Evolutionary conservation across 129 eudicot genomes (phyloP).

Genomic region (Helianthus tuberosus): DNA sequence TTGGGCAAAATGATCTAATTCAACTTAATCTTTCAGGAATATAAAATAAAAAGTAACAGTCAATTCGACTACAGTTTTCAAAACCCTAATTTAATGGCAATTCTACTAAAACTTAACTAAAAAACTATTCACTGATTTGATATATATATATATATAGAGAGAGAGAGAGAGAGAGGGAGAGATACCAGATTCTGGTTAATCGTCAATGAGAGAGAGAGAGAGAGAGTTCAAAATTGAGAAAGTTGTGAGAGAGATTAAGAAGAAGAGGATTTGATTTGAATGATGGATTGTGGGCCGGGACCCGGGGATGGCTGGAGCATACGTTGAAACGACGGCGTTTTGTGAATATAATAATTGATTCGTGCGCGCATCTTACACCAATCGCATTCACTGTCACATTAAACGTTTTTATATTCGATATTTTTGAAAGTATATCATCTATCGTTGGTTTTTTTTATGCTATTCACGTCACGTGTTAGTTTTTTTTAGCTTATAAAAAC

Average conservation of each 20-base stretch:
- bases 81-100: slow-evolving; percentile 14
- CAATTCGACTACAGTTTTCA: not conserved
- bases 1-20: not conserved
- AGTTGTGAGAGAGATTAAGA: no score
- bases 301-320: not conserved
- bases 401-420: no score
- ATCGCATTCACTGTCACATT: no score
- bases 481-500: no score
- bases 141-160: not conserved
- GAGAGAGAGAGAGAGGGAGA: not conserved
- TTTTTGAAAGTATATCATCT: no score
- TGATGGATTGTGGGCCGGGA: not conserved
- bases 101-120: not conserved
- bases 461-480: no score
- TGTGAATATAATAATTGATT: not conserved
- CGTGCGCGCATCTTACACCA: not conserved
- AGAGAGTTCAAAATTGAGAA: not conserved
- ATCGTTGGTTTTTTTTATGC: no score
- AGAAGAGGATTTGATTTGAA: not conserved
- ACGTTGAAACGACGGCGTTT: not conserved
- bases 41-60: not conserved
- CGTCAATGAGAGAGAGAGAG: not conserved
- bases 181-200: not conserved
- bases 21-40: not conserved
- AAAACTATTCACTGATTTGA: not conserved